phyloP scores from a whole-genome alignment of 805 yeast genomes.

The Zygotorulaspora florentina region DNA sequence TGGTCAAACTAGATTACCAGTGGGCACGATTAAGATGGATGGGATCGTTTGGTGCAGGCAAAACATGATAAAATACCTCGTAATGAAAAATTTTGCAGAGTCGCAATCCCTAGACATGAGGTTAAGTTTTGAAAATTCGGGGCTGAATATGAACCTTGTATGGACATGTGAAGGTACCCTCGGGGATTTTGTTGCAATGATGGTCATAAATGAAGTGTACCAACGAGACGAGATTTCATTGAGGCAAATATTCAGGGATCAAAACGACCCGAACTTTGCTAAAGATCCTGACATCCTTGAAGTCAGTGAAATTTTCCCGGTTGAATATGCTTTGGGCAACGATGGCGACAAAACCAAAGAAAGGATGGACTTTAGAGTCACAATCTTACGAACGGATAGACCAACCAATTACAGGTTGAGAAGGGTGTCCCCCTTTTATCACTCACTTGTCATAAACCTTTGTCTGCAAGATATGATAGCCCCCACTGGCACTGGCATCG shows the following conservation, averaged over 20 bases:
- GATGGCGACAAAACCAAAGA: conserved; percentile 7
- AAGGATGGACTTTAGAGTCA: conserved; percentile 17
- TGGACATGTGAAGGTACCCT: conserved; percentile 32
- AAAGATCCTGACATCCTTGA: conserved; percentile 21
- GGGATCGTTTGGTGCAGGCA: conserved; percentile 33
- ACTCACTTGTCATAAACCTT: conserved; percentile 20
- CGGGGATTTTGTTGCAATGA: conserved; percentile 23
- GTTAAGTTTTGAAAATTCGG: conserved; percentile 26
- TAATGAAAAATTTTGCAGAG: conserved; percentile 15
- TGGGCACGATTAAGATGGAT: conserved; percentile 21
- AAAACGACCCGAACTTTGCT: conserved; percentile 1
- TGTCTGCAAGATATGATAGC: conserved; percentile 15
- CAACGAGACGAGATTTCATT: conserved; percentile 23
- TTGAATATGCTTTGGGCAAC: conserved; percentile 15
- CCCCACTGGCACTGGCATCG: conserved; percentile 7
- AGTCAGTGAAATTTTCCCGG: conserved; percentile 19
- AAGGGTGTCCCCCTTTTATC: conserved; percentile 12
- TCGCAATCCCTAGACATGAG: not conserved
- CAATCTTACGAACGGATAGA: conserved; percentile 16
- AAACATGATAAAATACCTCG: conserved; percentile 26
- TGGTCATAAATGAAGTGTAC: conserved; percentile 24
- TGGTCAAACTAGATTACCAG: conserved; percentile 1
- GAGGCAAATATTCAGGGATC: conserved; percentile 23
- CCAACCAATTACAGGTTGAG: conserved; percentile 19
- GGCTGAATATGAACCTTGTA: conserved; percentile 29